These are phyloP conservation scores for Candida lessepsii DNA, from an alignment of 805 yeast species.

Conservation along the genomic window DNA sequence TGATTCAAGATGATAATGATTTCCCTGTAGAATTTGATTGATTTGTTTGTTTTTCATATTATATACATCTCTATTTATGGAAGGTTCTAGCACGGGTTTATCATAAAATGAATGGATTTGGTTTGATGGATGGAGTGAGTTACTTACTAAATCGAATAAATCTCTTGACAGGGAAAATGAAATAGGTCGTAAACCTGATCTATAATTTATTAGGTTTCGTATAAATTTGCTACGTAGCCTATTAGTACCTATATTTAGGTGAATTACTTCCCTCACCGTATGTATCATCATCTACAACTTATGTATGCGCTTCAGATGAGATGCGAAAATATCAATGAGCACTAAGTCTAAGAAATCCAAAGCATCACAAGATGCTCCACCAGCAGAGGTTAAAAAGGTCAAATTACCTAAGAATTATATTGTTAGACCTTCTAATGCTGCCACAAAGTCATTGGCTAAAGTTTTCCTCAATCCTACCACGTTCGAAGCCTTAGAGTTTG, in stretches of 20 bases:
- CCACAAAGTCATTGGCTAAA: conserved; percentile 32
- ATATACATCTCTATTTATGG: conserved; percentile 1
- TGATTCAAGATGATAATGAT: conserved; percentile 8
- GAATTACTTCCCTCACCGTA: not conserved
- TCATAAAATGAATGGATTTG: conserved; percentile 16
- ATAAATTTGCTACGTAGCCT: not conserved
- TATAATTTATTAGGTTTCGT: too few relatives aligned
- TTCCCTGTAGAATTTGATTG: conserved; percentile 9
- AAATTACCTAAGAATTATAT: conserved; percentile 42
- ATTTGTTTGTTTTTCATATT: conserved; percentile 6
- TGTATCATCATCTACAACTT: too few relatives aligned
- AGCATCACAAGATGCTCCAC: conserved; percentile 2
- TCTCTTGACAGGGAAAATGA: conserved; percentile 8
- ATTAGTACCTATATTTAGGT: not conserved
- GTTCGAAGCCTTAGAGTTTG: conserved; percentile 46
- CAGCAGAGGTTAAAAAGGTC: conserved; percentile 26
- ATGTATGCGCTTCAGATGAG: too few relatives aligned
- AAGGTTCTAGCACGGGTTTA: conserved; percentile 12
- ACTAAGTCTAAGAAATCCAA: conserved; percentile 10
- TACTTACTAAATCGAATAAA: conserved; percentile 3
- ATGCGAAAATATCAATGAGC: conserved; percentile 12
- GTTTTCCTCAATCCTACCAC: conserved; percentile 44
- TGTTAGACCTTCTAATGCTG: conserved; percentile 32
- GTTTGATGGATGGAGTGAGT: not conserved
- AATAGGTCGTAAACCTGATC: not conserved